A percentile compares a stretch with the other conserved stretches of the same genome.
These are phyloP conservation scores for Mycocentrospora acerina DNA, from an alignment of 2,329 filamentous ascomycete genomes.

Conservation along the genomic window DNA sequence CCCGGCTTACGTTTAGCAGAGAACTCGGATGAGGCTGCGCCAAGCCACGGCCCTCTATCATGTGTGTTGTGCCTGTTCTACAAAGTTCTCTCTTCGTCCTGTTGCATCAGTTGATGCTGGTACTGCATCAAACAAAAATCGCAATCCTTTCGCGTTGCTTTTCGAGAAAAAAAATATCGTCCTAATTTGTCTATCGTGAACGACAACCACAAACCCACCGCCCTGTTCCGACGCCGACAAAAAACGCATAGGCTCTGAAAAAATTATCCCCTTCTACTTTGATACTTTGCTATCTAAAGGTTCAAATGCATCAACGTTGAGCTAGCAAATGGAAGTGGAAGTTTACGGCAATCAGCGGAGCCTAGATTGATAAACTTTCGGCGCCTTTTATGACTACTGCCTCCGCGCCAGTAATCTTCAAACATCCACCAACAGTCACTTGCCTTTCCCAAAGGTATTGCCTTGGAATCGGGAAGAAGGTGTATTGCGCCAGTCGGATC, in stretches of 20 bases:
- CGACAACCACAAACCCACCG: constrained; percentile 3
- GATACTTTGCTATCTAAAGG: constrained; percentile 4
- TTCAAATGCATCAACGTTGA: constrained; percentile 17
- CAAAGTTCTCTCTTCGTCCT: constrained; percentile 2
- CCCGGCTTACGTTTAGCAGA: constrained; percentile 14
- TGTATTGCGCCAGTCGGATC: constrained; percentile 18
- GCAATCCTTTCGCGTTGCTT: constrained; percentile 10
- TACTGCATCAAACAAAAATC: constrained; percentile 8
- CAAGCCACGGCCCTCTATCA: constrained; percentile 23
- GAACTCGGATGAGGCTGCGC: constrained; percentile 18
- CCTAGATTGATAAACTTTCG: constrained; percentile 14
- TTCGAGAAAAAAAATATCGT: background rate
- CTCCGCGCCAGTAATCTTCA: constrained; percentile 15
- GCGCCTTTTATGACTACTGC: constrained; percentile 20
- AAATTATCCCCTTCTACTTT: background rate
- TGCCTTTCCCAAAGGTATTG: constrained; percentile 23
- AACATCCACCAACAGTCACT: constrained; percentile 25
- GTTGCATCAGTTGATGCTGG: constrained; percentile 14
- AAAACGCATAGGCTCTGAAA: constrained; percentile 1
- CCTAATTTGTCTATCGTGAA: background rate
- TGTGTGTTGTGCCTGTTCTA: constrained; percentile 12
- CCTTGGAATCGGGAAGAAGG: constrained; percentile 31
- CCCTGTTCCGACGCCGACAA: background rate
- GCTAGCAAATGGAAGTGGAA: constrained; percentile 16
- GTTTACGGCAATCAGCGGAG: constrained; percentile 13